Evolutionary conservation across 805 yeast species (phyloP), one percentile per base, ranked within the genome.

Genomic region (Lipomyces mesembrius): DNA sequence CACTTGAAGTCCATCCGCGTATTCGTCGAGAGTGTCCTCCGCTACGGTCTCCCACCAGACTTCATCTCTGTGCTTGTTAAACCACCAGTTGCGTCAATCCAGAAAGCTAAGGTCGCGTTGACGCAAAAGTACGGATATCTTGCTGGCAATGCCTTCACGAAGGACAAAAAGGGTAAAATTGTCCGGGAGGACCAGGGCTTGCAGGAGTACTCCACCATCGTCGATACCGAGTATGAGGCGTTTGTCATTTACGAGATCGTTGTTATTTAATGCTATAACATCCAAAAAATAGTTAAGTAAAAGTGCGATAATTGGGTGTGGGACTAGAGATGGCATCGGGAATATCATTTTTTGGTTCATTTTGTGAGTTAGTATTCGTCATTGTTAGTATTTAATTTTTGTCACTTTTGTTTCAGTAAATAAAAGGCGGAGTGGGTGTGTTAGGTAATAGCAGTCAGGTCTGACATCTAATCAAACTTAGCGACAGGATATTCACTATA

Each of bases 31-130:
- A 85, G 92, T 60, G 97, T 95, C 17, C 84, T 95, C 77, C 88
- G 99, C 79, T 95, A 95, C 78, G 99, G 99, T 0, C 84, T 95
- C 71, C 99, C 99, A 46, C 98, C 98, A 37, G 89, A 89, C 74
- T 95, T 94, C 78, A 85, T 86, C 75, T 81, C 85, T 14, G 82
- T 80, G 54, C 74, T 83, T 43, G 78, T 83, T 59, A 65, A 64
- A 54, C 80, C 82, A 72, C 77, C 81, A 25, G 75, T 82, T 53
- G 81, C 81, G 71, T 76, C 78, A 34, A 72, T 84, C 27, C 81
- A 79, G 37, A 86, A 84, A 78, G 87, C 92, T 57, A 92, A 89
- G 79, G 80, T 83, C 66, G 90, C 88, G 71, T 83, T 95, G 69
- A 80, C 90, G 57, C 83, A 83, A 55, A 87, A 91, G 75, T 95